Base-by-base conservation (phyloP, 2,329 filamentous ascomycete species). In the Exophiala mesophila region DNA sequence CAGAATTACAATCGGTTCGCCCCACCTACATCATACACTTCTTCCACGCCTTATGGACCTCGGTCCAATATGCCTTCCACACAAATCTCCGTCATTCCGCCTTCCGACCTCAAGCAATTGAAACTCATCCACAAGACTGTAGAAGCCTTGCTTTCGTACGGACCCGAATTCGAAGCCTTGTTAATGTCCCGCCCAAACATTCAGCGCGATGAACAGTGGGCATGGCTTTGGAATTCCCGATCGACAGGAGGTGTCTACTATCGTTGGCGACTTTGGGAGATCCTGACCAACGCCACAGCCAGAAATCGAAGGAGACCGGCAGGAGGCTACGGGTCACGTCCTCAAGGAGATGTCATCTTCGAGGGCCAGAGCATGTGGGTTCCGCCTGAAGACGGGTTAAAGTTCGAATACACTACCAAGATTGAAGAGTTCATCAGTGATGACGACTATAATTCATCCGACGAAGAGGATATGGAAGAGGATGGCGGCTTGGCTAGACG, bases 181-280 rank as follows among this genome's bases (percentile, higher is more conserved):
- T 74, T 98, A 5, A 97, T 97, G 92, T 83, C 82, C 36, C 75
- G 86, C 13, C 78, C 85, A 0, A 80, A 88, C 41, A 84, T 97
- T 1, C 87, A 94, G 60, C 76, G 74, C 29, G 86, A 95, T 46
- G 86, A 94, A 62, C 88, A 83, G 53, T 97, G 90, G 81, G 85
- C 88, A 0, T 98, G 89, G 85, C 72, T 98, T 4, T 98, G 87
- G 82, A 84, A 97, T 61, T 77, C 88, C 15, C 77, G 82, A 52
- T 89, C 82, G 57, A 72, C 75, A 49, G 88, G 80, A 18, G 90
- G 84, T 12, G 77, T 94, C 12, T 98, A 89, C 76, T 97, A 97
- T 63, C 81, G 92, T 31, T 97, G 88, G 85, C 80, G 87, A 32
- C 60, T 97, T 32, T 96, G 89, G 85, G 82, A 92, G 55, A 74